A percentile compares a stretch with the other conserved stretches of the same genome.
Evolutionary conservation across 805 yeast genomes (phyloP).

Genomic region (Spathaspora gorwiae): DNA sequence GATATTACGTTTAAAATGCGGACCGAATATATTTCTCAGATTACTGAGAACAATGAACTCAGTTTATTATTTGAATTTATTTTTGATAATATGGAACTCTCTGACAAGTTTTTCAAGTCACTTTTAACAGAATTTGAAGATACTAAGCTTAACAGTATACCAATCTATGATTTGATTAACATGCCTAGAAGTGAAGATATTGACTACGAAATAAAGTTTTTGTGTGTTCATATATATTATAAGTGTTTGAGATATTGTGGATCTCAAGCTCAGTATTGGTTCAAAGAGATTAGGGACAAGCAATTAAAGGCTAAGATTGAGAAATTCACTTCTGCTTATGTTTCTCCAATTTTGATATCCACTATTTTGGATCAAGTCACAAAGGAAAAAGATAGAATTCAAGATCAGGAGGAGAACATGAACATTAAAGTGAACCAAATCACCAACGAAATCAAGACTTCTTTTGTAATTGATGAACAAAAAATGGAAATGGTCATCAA

Average conservation of each 20-base stretch:
- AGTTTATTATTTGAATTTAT: conserved; percentile 48
- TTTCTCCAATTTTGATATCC: conserved; percentile 62
- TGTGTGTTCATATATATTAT: conserved; percentile 50
- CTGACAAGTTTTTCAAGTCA: conserved; percentile 1
- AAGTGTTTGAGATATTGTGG: conserved; percentile 49
- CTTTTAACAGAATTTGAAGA: neutral
- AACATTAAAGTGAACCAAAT: conserved; percentile 58
- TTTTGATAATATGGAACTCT: conserved; percentile 47
- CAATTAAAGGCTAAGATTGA: conserved; percentile 59
- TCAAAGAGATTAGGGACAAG: conserved; percentile 60
- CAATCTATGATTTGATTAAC: conserved; percentile 15
- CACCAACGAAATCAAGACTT: conserved; percentile 65
- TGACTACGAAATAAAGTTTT: conserved; percentile 10
- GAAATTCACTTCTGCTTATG: conserved; percentile 51
- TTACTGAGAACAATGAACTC: conserved; percentile 45
- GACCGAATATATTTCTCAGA: conserved; percentile 52
- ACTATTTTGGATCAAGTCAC: conserved; percentile 53
- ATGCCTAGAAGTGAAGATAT: conserved; percentile 18
- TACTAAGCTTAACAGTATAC: conserved; percentile 8
- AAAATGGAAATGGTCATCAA: conserved; percentile 72
- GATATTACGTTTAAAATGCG: conserved; percentile 64
- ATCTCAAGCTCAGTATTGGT: conserved; percentile 64
- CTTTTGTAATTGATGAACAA: conserved; percentile 82
- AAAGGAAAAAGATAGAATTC: conserved; percentile 30
- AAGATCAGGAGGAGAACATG: conserved; percentile 39